Percentiles rank a stretch among this genome's conserved stretches.
Evolutionary conservation across 2,329 filamentous ascomycete species (phyloP).

Genomic region (Cryphonectria japonica): DNA sequence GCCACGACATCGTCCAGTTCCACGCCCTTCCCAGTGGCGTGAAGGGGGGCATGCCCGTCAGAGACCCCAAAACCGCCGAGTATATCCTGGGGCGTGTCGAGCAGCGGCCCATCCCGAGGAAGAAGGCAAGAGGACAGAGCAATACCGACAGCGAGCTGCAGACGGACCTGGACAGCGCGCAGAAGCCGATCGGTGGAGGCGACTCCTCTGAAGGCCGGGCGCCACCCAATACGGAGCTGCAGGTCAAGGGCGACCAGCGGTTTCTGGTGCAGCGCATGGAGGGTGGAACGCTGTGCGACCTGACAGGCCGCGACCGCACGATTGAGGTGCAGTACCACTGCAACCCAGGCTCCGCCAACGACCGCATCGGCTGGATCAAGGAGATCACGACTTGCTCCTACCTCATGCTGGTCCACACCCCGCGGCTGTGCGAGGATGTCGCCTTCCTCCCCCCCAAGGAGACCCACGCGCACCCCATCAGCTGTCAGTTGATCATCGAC

Average conservation of each 20-base stretch:
- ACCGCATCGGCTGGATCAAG: slow-evolving; percentile 90
- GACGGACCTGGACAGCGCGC: slow-evolving; percentile 33
- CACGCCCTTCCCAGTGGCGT: slow-evolving; percentile 74
- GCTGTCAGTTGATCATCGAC: slow-evolving; percentile 71
- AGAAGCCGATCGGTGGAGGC: slow-evolving; percentile 18
- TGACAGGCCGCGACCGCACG: slow-evolving; percentile 79
- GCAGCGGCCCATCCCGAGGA: slow-evolving; percentile 35
- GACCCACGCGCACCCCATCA: slow-evolving; percentile 75
- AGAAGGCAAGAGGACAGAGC: slow-evolving; percentile 24
- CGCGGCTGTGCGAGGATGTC: slow-evolving; percentile 82
- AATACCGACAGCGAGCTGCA: slow-evolving; percentile 38
- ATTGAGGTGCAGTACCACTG: slow-evolving; percentile 85
- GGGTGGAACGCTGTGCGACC: slow-evolving; percentile 81
- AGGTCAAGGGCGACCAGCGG: slow-evolving; percentile 80
- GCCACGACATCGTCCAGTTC: slow-evolving; percentile 84
- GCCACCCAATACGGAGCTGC: slow-evolving; percentile 65
- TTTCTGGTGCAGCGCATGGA: slow-evolving; percentile 84
- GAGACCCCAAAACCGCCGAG: slow-evolving; percentile 75
- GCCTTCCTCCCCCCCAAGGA: slow-evolving; percentile 84
- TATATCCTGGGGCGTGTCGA: slow-evolving; percentile 72
- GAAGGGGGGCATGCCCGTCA: slow-evolving; percentile 73
- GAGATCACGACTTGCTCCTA: slow-evolving; percentile 91
- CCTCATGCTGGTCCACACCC: slow-evolving; percentile 90
- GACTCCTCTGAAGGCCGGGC: slow-evolving; percentile 26
- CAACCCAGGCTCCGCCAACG: slow-evolving; percentile 70